phyloP scores from a whole-genome alignment of 2,329 filamentous ascomycete genomes.

The Botrytis byssoidea region DNA sequence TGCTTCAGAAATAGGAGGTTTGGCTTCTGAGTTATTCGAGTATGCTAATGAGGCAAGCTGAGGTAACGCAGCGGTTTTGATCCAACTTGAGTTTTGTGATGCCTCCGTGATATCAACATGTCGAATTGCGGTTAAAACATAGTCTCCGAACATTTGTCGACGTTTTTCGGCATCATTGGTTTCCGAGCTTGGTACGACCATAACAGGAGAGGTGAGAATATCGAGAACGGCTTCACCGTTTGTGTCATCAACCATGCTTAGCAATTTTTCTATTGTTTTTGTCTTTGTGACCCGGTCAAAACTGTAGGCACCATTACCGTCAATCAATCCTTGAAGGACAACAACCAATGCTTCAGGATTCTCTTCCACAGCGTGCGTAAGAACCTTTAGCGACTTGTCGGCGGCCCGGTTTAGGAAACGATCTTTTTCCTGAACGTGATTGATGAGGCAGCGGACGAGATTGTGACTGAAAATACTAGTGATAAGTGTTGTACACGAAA shows the following conservation, averaged over 20 bases:
- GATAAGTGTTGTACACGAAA: slow-evolving; percentile 49
- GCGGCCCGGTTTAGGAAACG: slow-evolving; percentile 79
- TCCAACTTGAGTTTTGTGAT: slow-evolving; percentile 29
- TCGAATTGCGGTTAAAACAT: slow-evolving; percentile 37
- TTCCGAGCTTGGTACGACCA: slow-evolving; percentile 36
- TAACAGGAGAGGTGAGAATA: slow-evolving; percentile 48
- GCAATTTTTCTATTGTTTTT: slow-evolving; percentile 71
- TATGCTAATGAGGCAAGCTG: slow-evolving; percentile 55
- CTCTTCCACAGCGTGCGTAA: slow-evolving; percentile 63
- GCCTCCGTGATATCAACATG: slow-evolving; percentile 31
- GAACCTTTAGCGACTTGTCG: slow-evolving; percentile 68
- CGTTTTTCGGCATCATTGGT: slow-evolving; percentile 35
- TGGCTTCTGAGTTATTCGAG: slow-evolving; percentile 44
- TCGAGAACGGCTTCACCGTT: slow-evolving; percentile 46
- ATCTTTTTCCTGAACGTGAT: slow-evolving; percentile 75
- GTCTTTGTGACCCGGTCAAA: slow-evolving; percentile 86
- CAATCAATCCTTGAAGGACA: slow-evolving; percentile 67
- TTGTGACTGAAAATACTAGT: slow-evolving; percentile 76
- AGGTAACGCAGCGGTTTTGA: slow-evolving; percentile 32
- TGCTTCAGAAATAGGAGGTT: slow-evolving; percentile 50
- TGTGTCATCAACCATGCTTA: slow-evolving; percentile 29
- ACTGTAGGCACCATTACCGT: slow-evolving; percentile 67
- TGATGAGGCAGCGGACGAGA: slow-evolving; percentile 76
- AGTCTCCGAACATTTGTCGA: slow-evolving; percentile 38
- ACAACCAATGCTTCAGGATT: slow-evolving; percentile 58